Evolutionary conservation across 1,139 yeast species (phyloP).

Genomic region (Eremothecium gossypii): DNA sequence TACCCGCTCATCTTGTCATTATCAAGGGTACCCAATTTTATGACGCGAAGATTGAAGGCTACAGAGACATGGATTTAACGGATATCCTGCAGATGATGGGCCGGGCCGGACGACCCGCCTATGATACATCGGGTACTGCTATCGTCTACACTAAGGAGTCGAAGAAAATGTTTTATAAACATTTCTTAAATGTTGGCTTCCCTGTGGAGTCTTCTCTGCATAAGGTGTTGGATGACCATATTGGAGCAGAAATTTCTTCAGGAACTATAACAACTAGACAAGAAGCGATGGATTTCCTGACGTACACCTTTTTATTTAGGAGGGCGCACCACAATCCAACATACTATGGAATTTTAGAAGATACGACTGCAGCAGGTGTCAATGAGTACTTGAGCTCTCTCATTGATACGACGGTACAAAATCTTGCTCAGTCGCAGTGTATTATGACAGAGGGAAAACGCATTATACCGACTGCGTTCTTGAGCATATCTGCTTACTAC

Average conservation of each 20-base stretch:
- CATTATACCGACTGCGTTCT: slow-evolving; percentile 63
- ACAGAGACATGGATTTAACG: slow-evolving; percentile 62
- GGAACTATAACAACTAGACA: slow-evolving; percentile 77
- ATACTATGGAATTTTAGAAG: slow-evolving; percentile 74
- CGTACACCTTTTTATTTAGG: slow-evolving; percentile 91
- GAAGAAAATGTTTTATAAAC: slow-evolving; percentile 86
- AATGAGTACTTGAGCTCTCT: slow-evolving; percentile 61
- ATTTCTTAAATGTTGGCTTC: slow-evolving; percentile 88
- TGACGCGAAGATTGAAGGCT: slow-evolving; percentile 40
- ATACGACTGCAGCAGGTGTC: slow-evolving; percentile 54
- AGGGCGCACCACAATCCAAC: slow-evolving; percentile 95
- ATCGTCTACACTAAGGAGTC: slow-evolving; percentile 89
- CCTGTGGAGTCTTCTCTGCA: slow-evolving; percentile 96
- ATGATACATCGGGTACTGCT: slow-evolving; percentile 91
- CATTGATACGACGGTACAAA: slow-evolving; percentile 61
- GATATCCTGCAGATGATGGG: slow-evolving; percentile 61
- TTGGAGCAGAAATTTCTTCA: slow-evolving; percentile 92
- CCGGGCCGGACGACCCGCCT: slow-evolving; percentile 92
- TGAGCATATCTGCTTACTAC: slow-evolving; percentile 82
- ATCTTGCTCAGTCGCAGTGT: slow-evolving; percentile 67
- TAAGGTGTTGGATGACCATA: slow-evolving; percentile 84
- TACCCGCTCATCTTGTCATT: slow-evolving; percentile 53
- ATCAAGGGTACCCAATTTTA: slow-evolving; percentile 48
- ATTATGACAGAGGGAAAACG: slow-evolving; percentile 41
- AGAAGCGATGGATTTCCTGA: slow-evolving; percentile 84